phyloP scores from a whole-genome alignment of 2,329 filamentous ascomycete species.

The Emergomyces pasteurianus region DNA sequence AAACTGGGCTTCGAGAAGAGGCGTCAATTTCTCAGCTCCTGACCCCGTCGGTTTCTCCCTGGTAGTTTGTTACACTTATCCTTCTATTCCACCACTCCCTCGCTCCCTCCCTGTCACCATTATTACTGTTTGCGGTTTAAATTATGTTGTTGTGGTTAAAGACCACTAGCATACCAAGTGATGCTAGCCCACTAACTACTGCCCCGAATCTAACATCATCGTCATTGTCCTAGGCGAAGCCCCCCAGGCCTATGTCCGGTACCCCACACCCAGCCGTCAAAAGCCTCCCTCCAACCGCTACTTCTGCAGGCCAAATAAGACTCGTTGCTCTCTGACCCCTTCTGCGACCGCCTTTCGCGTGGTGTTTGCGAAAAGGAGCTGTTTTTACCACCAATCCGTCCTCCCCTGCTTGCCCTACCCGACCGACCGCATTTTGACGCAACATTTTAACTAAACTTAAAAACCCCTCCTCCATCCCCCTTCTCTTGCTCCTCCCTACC shows the following conservation, averaged over 20 bases:
- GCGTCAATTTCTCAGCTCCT: neutral
- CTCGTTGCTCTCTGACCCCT: neutral
- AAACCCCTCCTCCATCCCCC: neutral
- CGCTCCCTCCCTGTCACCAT: neutral
- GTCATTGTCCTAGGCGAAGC: neutral
- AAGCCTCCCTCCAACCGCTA: neutral
- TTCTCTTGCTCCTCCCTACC: slow-evolving; percentile 5
- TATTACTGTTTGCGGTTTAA: neutral
- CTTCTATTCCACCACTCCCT: neutral
- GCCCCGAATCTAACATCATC: neutral
- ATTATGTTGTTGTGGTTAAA: neutral
- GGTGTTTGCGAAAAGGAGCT: neutral
- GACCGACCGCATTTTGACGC: neutral
- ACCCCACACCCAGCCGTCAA: slow-evolving; percentile 3
- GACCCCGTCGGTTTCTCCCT: neutral
- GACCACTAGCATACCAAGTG: neutral
- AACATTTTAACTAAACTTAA: neutral
- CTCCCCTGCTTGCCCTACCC: neutral
- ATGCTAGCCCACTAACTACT: neutral
- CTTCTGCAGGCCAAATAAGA: neutral
- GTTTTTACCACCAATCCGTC: neutral
- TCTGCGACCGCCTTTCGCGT: slow-evolving; percentile 1
- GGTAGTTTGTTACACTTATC: neutral
- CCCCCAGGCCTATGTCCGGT: neutral
- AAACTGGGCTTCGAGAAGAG: neutral